Evolutionary conservation across 2,329 filamentous ascomycete genomes (phyloP).

Genomic region (Colletotrichum gloeosporioides): DNA sequence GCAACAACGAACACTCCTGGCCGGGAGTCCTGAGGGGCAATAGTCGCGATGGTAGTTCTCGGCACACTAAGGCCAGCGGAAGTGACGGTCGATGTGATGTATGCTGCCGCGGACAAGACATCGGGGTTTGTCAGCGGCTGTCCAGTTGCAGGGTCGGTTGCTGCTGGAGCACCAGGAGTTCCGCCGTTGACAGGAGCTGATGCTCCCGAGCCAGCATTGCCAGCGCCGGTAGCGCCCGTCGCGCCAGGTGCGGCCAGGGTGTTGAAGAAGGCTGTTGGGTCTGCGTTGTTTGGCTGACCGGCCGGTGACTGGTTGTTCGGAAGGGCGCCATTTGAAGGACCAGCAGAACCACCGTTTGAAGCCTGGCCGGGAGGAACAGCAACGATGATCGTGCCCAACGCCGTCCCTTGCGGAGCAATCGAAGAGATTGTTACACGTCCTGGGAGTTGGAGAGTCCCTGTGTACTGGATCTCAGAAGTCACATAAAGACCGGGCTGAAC

Average conservation of each 20-base stretch:
- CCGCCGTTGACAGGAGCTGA: background rate
- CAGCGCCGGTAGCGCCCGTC: accelerated
- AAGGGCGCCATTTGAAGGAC: background rate
- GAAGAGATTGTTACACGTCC: background rate
- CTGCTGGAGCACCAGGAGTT: background rate
- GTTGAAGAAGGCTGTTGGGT: background rate
- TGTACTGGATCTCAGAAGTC: background rate
- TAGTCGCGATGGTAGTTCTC: background rate
- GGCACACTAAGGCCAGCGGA: background rate
- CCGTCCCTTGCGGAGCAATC: background rate
- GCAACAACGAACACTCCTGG: background rate
- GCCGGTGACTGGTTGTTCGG: background rate
- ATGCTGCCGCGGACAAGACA: background rate
- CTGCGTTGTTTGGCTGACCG: background rate
- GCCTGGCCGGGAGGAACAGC: background rate
- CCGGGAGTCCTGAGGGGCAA: background rate
- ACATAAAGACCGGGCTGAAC: background rate
- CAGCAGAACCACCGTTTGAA: background rate
- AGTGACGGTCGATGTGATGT: background rate
- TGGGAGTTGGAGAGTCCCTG: background rate
- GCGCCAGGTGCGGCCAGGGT: background rate
- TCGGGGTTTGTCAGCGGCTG: background rate
- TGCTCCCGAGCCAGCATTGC: background rate
- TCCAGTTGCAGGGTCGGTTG: background rate
- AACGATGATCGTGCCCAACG: slow-evolving; percentile 3